Conservation (phyloP, 208 protist species). For the Lotmaria passim region DNA sequence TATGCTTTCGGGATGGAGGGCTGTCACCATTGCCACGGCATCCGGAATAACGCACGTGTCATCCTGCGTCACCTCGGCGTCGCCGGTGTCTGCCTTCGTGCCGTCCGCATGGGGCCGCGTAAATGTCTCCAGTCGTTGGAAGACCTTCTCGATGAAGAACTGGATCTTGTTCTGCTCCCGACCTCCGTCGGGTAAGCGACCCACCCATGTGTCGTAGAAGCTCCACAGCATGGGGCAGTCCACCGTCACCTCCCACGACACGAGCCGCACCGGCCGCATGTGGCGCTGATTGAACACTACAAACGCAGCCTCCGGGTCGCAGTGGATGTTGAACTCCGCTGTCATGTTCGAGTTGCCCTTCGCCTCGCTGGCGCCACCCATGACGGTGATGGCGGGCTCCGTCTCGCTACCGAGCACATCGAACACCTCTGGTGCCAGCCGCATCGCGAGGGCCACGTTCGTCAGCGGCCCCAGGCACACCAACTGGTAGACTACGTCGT, state of each 20-base stretch:
- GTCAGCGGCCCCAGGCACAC: slow-evolving; percentile 77
- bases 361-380: slow-evolving; percentile 75
- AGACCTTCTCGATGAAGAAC: slow-evolving; percentile 76
- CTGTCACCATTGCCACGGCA: slow-evolving; percentile 72
- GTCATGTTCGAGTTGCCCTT: slow-evolving; percentile 85
- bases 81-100: slow-evolving; percentile 71
- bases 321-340: slow-evolving; percentile 89
- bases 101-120: slow-evolving; percentile 68
- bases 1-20: slow-evolving; percentile 59
- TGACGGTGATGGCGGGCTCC: slow-evolving; percentile 70
- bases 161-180: slow-evolving; percentile 57
- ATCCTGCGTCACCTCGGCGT: slow-evolving; percentile 77
- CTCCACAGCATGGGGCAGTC: slow-evolving; percentile 78
- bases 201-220: slow-evolving; percentile 78
- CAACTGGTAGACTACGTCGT: slow-evolving; percentile 66
- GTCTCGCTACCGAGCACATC: slow-evolving; percentile 67
- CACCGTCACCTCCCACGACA: slow-evolving; percentile 83
- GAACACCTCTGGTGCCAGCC: slow-evolving; percentile 59
- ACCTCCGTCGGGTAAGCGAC: slow-evolving; percentile 15
- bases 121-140: slow-evolving; percentile 74
- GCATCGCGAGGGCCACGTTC: slow-evolving; percentile 80
- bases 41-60: slow-evolving; percentile 86
- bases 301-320: slow-evolving; percentile 85
- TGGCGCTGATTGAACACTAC: slow-evolving; percentile 70
- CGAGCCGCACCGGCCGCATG: slow-evolving; percentile 61